Conservation (phyloP, 2,329 filamentous ascomycete species). For the Pseudocercospora cruenta region DNA sequence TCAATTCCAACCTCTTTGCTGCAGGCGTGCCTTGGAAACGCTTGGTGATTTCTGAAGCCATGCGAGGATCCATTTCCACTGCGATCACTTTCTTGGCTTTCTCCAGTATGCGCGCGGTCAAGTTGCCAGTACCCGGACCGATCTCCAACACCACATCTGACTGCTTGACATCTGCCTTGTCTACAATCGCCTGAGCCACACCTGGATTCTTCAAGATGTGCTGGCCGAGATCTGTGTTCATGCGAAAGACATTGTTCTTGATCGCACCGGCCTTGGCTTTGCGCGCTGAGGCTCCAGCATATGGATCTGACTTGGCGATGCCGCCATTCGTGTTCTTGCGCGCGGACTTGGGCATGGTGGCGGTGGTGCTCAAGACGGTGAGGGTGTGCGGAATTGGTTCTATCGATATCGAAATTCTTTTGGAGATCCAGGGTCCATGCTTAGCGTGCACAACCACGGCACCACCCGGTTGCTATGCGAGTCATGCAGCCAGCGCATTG, state of each 20-base stretch:
- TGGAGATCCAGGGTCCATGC: background rate
- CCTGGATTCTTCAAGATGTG: slow-evolving; percentile 94
- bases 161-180: slow-evolving; percentile 87
- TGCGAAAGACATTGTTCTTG: slow-evolving; percentile 94
- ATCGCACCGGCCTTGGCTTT: slow-evolving; percentile 52
- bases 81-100: slow-evolving; percentile 82
- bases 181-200: slow-evolving; percentile 78
- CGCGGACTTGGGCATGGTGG: slow-evolving; percentile 49
- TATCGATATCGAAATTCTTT: background rate
- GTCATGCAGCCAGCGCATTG: background rate
- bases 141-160: slow-evolving; percentile 90
- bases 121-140: slow-evolving; percentile 84
- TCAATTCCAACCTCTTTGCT: slow-evolving; percentile 80
- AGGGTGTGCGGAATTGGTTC: background rate
- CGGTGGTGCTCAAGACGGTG: background rate
- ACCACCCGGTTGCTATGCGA: background rate
- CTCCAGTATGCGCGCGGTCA: slow-evolving; percentile 87
- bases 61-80: slow-evolving; percentile 91
- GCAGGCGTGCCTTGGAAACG: slow-evolving; percentile 87
- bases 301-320: slow-evolving; percentile 47
- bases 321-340: slow-evolving; percentile 39
- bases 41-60: slow-evolving; percentile 93
- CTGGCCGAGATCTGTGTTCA: slow-evolving; percentile 88
- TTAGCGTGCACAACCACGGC: background rate
- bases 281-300: slow-evolving; percentile 46